Percentiles rank a stretch among this genome's conserved stretches.
phyloP scores from a whole-genome alignment of 2,329 filamentous ascomycete species.

The Canariomyces notabilis region DNA sequence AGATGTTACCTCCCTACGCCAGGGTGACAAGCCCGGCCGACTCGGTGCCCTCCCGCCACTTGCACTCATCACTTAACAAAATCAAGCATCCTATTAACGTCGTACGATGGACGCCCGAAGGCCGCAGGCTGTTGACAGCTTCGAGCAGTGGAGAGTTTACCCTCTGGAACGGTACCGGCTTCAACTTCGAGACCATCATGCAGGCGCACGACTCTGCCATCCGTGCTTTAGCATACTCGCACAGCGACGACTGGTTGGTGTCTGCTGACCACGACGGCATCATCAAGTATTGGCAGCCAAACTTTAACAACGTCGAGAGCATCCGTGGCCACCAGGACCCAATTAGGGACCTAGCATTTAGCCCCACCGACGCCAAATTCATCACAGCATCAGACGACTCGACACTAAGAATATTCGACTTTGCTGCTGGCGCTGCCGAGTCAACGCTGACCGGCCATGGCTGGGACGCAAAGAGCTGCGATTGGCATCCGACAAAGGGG shows the following conservation, averaged over 20 bases:
- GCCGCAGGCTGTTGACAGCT: slow-evolving; percentile 82
- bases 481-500: slow-evolving; percentile 96
- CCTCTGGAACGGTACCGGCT: slow-evolving; percentile 96
- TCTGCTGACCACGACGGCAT: slow-evolving; percentile 93
- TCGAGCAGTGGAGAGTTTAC: slow-evolving; percentile 98
- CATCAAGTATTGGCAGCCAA: slow-evolving; percentile 98
- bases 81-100: slow-evolving; percentile 97
- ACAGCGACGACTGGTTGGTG: slow-evolving; percentile 94
- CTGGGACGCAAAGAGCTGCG: slow-evolving; percentile 95
- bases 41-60: slow-evolving; percentile 86
- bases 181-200: slow-evolving; percentile 99
- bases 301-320: slow-evolving; percentile 97
- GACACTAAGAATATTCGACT: slow-evolving; percentile 92
- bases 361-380: slow-evolving; percentile 91
- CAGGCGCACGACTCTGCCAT: slow-evolving; percentile 91
- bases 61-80: slow-evolving; percentile 98
- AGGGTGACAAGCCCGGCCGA: slow-evolving; percentile 71
- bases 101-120: slow-evolving; percentile 95
- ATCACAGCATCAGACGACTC: slow-evolving; percentile 94
- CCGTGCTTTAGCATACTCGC: slow-evolving; percentile 78
- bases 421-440: slow-evolving; percentile 79
- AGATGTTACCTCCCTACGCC: slow-evolving; percentile 85
- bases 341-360: slow-evolving; percentile 86
- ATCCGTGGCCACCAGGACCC: slow-evolving; percentile 87
- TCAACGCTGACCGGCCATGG: slow-evolving; percentile 85